Percentiles rank a stretch among this genome's conserved stretches.
Evolutionary conservation across 495 filamentous ascomycete genomes (phyloP).

Genomic region (Tuber aestivum): DNA sequence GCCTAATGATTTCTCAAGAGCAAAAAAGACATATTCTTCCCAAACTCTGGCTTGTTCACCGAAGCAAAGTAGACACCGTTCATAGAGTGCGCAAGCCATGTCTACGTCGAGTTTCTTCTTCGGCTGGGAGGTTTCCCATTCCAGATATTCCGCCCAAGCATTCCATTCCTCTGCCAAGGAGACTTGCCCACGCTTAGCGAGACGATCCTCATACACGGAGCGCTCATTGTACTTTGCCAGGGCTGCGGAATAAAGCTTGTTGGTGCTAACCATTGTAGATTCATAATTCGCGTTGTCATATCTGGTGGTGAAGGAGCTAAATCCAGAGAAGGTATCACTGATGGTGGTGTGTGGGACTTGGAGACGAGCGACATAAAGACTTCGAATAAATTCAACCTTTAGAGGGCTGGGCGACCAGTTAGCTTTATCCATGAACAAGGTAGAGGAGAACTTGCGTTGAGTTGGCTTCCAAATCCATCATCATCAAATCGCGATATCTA

Average conservation of each 20-base stretch:
- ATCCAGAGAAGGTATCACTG: constrained; percentile 76
- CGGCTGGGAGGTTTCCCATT: constrained; percentile 68
- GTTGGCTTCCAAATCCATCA: constrained; percentile 57
- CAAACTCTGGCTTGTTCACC: constrained; percentile 52
- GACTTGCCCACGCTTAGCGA: constrained; percentile 55
- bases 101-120: constrained; percentile 50
- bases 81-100: constrained; percentile 50
- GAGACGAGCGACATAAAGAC: constrained; percentile 67
- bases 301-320: constrained; percentile 71
- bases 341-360: constrained; percentile 74
- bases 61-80: constrained; percentile 66
- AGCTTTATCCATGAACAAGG: constrained; percentile 49
- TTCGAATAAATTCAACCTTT: constrained; percentile 56
- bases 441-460: constrained; percentile 51
- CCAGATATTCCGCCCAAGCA: constrained; percentile 61
- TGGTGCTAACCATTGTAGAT: constrained; percentile 66
- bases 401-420: constrained; percentile 16
- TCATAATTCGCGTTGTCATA: constrained; percentile 74
- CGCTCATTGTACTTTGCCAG: constrained; percentile 64
- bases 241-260: constrained; percentile 57
- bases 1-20: constrained; percentile 35
- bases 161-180: constrained; percentile 47
- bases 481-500: constrained; percentile 58
- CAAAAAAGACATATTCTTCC: constrained; percentile 41
- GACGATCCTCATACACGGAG: constrained; percentile 63